Evolutionary conservation across 2,329 filamentous ascomycete genomes (phyloP).

Genomic region (Epichloe sp.): DNA sequence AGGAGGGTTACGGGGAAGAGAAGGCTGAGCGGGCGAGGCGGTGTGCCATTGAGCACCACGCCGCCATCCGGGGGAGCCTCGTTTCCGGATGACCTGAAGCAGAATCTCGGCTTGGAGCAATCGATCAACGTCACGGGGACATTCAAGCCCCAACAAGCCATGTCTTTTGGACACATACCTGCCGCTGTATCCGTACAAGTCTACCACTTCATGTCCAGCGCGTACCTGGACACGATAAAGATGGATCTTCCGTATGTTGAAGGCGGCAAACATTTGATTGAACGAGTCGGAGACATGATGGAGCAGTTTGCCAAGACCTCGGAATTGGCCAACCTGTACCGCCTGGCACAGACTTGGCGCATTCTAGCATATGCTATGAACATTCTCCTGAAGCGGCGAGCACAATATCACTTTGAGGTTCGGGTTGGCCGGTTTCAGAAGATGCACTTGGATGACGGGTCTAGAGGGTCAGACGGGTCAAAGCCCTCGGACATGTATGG

Average conservation of each 20-base stretch:
- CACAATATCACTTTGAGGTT: constrained; percentile 41
- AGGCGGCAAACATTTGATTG: constrained; percentile 25
- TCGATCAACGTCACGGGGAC: constrained; percentile 43
- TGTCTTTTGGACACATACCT: constrained; percentile 47
- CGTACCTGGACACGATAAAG: constrained; percentile 43
- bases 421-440: constrained; percentile 30
- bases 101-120: constrained; percentile 41
- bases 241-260: constrained; percentile 30
- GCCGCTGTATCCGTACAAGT: constrained; percentile 34
- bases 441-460: constrained; percentile 15
- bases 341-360: constrained; percentile 52
- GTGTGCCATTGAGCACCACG: constrained; percentile 37
- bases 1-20: constrained; percentile 27
- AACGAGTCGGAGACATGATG: constrained; percentile 37
- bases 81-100: constrained; percentile 21
- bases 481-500: constrained; percentile 15
- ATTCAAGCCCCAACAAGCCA: constrained; percentile 47
- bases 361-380: constrained; percentile 43
- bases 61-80: constrained; percentile 30
- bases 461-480: constrained; percentile 14
- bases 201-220: constrained; percentile 42
- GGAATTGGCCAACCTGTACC: constrained; percentile 41
- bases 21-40: constrained; percentile 29
- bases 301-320: constrained; percentile 45
- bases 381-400: constrained; percentile 39